phyloP scores from a whole-genome alignment of 140 eudicot genomes.

The Bidens hawaiensis region DNA sequence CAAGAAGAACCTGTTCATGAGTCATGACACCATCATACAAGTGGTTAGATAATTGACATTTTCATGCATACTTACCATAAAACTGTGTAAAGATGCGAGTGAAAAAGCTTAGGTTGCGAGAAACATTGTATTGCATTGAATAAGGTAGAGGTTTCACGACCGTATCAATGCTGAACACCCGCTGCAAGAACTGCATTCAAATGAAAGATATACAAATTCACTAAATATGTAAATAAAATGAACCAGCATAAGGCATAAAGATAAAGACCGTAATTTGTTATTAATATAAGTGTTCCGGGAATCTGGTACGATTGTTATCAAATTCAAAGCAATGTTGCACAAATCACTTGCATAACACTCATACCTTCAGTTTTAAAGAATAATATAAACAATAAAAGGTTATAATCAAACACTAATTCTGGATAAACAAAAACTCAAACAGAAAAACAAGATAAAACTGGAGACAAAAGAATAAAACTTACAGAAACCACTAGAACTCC shows the following conservation, averaged over 20 bases:
- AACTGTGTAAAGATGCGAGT: conserved; percentile 92
- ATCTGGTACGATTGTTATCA: too few relatives aligned
- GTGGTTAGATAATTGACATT: not conserved
- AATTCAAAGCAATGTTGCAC: not conserved
- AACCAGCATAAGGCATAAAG: not conserved
- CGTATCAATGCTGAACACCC: conserved; percentile 89
- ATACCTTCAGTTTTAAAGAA: not conserved
- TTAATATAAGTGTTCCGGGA: too few relatives aligned
- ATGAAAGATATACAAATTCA: conserved; percentile 3
- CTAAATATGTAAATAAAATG: not conserved
- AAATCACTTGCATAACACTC: not conserved
- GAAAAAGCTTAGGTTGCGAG: conserved; percentile 93
- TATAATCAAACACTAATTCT: not conserved
- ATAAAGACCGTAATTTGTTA: not conserved
- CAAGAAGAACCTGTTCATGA: not conserved
- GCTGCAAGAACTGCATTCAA: conserved; percentile 77
- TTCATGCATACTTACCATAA: conserved; percentile 50
- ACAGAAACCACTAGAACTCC: not conserved
- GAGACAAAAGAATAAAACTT: not conserved
- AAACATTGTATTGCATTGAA: conserved; percentile 66
- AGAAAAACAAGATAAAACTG: not conserved
- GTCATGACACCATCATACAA: not conserved
- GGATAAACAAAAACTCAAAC: not conserved
- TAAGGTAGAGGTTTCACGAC: conserved; percentile 88
- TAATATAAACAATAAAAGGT: not conserved